These are phyloP conservation scores for Hypocreales sp. DNA, from an alignment of 2,329 filamentous ascomycete genomes.

Conservation along the genomic window DNA sequence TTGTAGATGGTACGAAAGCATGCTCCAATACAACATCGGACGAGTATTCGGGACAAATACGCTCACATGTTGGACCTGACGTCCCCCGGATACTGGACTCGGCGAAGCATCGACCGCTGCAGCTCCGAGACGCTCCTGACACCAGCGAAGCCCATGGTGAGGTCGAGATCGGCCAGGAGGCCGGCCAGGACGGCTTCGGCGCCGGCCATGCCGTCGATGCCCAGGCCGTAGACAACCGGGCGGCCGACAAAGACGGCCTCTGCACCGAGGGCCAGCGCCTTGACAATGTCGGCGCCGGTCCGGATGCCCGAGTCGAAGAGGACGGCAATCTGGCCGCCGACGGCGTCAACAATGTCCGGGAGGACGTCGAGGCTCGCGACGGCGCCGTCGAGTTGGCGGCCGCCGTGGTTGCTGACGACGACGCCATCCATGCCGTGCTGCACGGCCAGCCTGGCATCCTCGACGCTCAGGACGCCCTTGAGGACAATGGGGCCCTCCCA, in stretches of 20 bases:
- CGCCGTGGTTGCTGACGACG: conserved; percentile 26
- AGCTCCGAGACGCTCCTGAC: conserved; percentile 25
- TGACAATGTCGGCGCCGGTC: conserved; percentile 23
- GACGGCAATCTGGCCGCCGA: conserved; percentile 40
- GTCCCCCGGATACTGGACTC: conserved; percentile 16
- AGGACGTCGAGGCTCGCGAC: conserved; percentile 37
- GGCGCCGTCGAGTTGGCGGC: conserved; percentile 23
- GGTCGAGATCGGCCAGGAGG: conserved; percentile 26
- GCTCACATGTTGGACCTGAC: conserved; percentile 15
- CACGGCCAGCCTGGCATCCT: conserved; percentile 22
- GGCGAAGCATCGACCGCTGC: conserved; percentile 16
- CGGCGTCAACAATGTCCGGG: conserved; percentile 31
- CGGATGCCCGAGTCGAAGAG: conserved; percentile 30
- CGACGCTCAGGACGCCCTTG: conserved; percentile 24
- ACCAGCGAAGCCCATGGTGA: conserved; percentile 38
- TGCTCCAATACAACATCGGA: too few species aligned
- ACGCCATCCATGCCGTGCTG: conserved; percentile 22
- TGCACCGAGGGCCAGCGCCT: conserved; percentile 24
- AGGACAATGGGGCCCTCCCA: conserved; percentile 39
- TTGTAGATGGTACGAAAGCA: too few species aligned
- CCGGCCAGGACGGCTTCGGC: conserved; percentile 38
- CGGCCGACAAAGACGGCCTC: conserved; percentile 27
- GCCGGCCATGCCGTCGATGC: conserved; percentile 22
- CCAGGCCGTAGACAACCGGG: conserved; percentile 20
- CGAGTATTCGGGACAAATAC: too few species aligned